phyloP scores from a whole-genome alignment of 441 rosid species.

The Euphorbia celastroides region DNA sequence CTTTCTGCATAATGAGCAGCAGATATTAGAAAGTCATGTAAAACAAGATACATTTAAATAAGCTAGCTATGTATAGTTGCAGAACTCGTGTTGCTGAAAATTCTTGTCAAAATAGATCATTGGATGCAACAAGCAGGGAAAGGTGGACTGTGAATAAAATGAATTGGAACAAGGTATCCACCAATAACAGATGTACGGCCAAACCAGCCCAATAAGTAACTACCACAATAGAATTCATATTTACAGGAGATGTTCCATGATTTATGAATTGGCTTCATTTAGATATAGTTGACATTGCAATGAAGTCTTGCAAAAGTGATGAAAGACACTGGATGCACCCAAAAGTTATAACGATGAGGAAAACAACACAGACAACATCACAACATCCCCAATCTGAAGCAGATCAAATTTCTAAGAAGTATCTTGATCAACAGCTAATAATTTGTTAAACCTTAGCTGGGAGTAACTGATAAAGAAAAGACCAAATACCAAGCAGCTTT shows the following conservation, averaged over 20 bases:
- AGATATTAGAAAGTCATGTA: not conserved
- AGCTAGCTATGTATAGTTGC: not conserved
- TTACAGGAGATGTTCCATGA: not conserved
- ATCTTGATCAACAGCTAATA: not conserved
- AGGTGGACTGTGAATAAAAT: not conserved
- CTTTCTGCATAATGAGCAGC: conserved; percentile 36
- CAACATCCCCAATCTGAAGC: not conserved
- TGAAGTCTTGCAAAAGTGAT: not conserved
- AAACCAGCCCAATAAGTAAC: not conserved
- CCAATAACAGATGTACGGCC: not conserved
- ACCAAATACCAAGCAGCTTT: not conserved
- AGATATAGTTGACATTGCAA: not conserved
- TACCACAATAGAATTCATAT: not conserved
- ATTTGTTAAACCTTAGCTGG: not conserved
- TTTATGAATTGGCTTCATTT: not conserved
- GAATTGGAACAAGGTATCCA: not conserved
- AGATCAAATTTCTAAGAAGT: not conserved
- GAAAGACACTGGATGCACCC: not conserved
- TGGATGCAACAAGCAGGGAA: not conserved
- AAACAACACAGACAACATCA: not conserved
- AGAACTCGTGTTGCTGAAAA: not conserved
- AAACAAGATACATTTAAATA: not conserved
- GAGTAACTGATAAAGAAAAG: not conserved
- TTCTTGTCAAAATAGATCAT: not conserved
- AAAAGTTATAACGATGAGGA: not conserved